Evolutionary conservation across 2,329 filamentous ascomycete genomes (phyloP).

Genomic region (Sordariomycetes sp.): DNA sequence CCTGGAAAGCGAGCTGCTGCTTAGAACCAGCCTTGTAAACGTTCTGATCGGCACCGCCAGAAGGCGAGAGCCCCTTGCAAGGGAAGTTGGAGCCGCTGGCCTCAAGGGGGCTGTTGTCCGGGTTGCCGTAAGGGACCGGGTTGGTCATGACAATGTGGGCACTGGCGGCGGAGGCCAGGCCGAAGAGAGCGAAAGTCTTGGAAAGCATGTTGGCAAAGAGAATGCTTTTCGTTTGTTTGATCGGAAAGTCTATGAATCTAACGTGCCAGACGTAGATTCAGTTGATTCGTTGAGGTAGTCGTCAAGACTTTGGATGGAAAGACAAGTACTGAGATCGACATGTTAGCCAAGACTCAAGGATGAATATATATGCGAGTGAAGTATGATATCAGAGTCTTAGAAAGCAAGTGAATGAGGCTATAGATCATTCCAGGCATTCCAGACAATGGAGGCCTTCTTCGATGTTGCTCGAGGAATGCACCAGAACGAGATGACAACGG

Average conservation of each 20-base stretch:
- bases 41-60: slow-evolving; percentile 28
- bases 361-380: too few species aligned
- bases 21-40: slow-evolving; percentile 38
- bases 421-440: too few species aligned
- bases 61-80: slow-evolving; percentile 57
- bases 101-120: slow-evolving; percentile 55
- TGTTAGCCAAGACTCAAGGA: too few species aligned
- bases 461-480: too few species aligned
- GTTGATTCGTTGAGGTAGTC: slow-evolving; percentile 5
- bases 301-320: slow-evolving; percentile 6
- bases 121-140: slow-evolving; percentile 52
- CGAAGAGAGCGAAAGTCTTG: slow-evolving; percentile 39
- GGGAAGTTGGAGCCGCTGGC: slow-evolving; percentile 62
- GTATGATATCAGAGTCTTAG: too few species aligned
- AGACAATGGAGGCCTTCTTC: too few species aligned
- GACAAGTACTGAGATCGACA: too few species aligned
- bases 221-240: slow-evolving; percentile 7
- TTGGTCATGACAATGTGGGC: slow-evolving; percentile 70
- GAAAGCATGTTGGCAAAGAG: slow-evolving; percentile 34
- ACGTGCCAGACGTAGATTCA: slow-evolving; percentile 29
- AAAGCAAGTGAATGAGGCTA: too few species aligned
- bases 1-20: slow-evolving; percentile 52
- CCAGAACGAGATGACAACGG: too few species aligned
- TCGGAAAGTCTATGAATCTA: slow-evolving; percentile 13
- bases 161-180: slow-evolving; percentile 49